Base-by-base conservation (phyloP, 1,284 basidiomycete species). In the Malassezia obtusa region DNA sequence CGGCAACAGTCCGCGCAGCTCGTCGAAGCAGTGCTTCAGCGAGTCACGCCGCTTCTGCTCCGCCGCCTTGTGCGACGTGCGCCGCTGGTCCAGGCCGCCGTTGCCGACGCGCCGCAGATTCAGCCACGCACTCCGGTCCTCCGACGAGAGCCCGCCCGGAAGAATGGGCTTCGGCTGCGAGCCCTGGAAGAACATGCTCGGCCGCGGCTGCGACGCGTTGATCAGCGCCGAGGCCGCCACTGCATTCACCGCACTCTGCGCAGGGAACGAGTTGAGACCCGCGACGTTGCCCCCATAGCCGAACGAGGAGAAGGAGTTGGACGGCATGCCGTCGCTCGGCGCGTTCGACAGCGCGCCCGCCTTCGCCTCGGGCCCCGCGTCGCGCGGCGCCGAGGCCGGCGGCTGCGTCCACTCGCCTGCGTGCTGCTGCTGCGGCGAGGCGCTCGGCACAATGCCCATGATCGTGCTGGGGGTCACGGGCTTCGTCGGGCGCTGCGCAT, bases 31-130 rank as follows among this genome's bases (percentile, higher is more conserved):
- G 10, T 85, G 84, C 77, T 98, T 98, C 62, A 98, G 82, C 33
- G 86, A 89, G 75, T 98, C 92, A 4, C 92, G 83, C 19, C 92
- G 84, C 73, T 94, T 92, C 74, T 98, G 92, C 75, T 98, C 92
- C 0, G 92, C 92, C 1, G 86, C 88, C 76, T 96, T 96, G 77
- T 98, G 92, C 0, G 89, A 91, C 0, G 86, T 86, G 70, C 89
- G 89, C 52, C 86, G 82, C n/a, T 80, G 71, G 41, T 77, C 77
- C 14, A 72, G 48, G 0, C 64, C 64, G 21, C 48, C 52, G 25
- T 37, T 35, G 19, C 62, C 59, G 0, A 60, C 53, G 3, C 60
- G 60, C 24, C 62, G 63, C 45, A 61, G 49, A 10, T 52, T 38
- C 51, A 66, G 48, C 67, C 67, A 71, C 1, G 62, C 58, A 33